Evolutionary conservation across 306 rosid genomes (phyloP), one percentile per base, ranked within the genome.

Genomic region (Casuarina glauca): DNA sequence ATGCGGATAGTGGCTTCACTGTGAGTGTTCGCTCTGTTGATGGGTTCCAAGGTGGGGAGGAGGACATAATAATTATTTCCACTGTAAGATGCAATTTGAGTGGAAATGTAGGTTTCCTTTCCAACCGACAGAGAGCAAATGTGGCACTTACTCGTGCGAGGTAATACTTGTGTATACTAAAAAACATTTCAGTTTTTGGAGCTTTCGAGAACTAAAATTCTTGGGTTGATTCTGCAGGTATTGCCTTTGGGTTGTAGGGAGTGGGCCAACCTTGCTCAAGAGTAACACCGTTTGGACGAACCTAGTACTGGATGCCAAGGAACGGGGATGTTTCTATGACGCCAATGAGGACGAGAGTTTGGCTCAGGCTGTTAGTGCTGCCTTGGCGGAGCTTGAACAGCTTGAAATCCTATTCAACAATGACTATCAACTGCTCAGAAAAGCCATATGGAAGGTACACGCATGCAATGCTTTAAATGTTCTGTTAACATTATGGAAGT

Each of bases 1-100:
- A 26, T 26, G 32, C 32, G 32, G 32, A 26, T 26, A 26, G 32
- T 26, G 32, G 32, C 32, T 26, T 89, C 71, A 74, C 79, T 45
- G 80, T 87, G 4, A 82, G 76, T 61, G 90, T 91, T 66, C 91
- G 89, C 15, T 85, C 91, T 7, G 80, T 91, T 10, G 96, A 88
- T 73, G 93, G 91, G 1, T 88, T 91, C 81, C 96, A 91, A 88
- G 93, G 93, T 0, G 90, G 91, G 3, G 93, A 91, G 52, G 86
- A 88, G 63, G 96, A 91, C 61, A 80, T 91, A 9, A 89, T 88
- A 7, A 68, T 80, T 41, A 70, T 71, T 15, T 87, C 86, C 32
- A 26, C 32, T 26, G 32, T 26, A 26, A 26, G 32, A 26, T 26
- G 32, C 32, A 26, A 26, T 26, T 26, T 26, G 32, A 26, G 32